phyloP scores from a whole-genome alignment of 345 rosid species.

The Alliaria petiolata region DNA sequence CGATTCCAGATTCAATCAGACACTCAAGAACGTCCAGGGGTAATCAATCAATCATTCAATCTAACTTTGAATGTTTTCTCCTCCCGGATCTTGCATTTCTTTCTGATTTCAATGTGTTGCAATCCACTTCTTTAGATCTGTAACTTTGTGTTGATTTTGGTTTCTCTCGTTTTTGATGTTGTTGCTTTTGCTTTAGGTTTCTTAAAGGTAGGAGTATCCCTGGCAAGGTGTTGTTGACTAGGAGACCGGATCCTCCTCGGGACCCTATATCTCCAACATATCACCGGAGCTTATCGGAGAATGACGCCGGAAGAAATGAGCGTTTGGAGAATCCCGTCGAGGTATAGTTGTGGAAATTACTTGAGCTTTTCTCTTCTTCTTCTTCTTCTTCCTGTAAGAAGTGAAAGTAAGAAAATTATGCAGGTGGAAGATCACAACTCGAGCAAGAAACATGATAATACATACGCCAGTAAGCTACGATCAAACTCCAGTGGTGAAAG shows the following conservation, averaged over 20 bases:
- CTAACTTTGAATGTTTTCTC: neutral
- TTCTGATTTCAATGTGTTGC: neutral
- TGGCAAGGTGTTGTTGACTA: constrained; percentile 79
- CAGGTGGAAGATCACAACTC: constrained; percentile 50
- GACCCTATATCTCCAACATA: constrained; percentile 53
- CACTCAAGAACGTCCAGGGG: constrained; percentile 93
- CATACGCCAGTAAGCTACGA: constrained; percentile 44
- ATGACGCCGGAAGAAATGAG: constrained; percentile 62
- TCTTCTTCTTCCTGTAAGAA: neutral
- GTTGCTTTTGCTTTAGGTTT: constrained; percentile 40
- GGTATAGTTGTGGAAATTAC: constrained; percentile 33
- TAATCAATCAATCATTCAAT: constrained; percentile 7
- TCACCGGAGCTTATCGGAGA: constrained; percentile 71
- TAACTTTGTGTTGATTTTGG: neutral
- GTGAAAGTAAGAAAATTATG: constrained; percentile 1
- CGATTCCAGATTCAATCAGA: constrained; percentile 87
- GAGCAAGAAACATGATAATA: constrained; percentile 36
- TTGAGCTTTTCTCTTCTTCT: neutral
- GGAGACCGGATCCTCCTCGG: constrained; percentile 63
- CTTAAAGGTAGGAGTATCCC: constrained; percentile 91
- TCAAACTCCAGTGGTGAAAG: constrained; percentile 46
- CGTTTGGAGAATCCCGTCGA: constrained; percentile 42
- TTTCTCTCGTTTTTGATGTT: neutral
- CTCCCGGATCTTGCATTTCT: neutral
- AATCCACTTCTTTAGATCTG: neutral